A percentile compares a stretch with the other conserved stretches of the same genome.
phyloP scores from a whole-genome alignment of 1,139 yeast genomes.

The Arxiozyma bovina region DNA sequence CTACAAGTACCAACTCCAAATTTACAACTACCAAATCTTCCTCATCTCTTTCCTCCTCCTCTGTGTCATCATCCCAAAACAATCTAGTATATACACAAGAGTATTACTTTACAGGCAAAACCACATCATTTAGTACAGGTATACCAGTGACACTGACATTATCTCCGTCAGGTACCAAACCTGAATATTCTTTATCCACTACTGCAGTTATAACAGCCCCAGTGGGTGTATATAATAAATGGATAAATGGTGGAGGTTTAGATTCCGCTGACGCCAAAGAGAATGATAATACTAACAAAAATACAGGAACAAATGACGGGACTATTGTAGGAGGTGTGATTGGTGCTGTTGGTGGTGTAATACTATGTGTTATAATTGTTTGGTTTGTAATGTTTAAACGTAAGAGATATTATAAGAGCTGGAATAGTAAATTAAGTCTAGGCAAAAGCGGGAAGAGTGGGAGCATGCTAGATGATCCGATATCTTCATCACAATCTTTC shows the following conservation, averaged over 20 bases:
- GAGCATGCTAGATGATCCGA: not conserved
- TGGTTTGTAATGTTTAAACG: slow-evolving; percentile 13
- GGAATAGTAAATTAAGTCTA: not conserved
- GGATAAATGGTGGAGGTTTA: slow-evolving; percentile 15
- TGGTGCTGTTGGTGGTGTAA: slow-evolving; percentile 23
- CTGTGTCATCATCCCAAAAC: not conserved
- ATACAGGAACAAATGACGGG: slow-evolving; percentile 19
- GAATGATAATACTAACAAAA: not conserved
- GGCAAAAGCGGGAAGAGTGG: not conserved
- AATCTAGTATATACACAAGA: slow-evolving; percentile 33
- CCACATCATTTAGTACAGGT: slow-evolving; percentile 35
- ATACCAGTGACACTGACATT: slow-evolving; percentile 30
- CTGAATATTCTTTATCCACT: slow-evolving; percentile 14
- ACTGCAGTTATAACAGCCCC: slow-evolving; percentile 33
- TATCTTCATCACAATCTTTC: slow-evolving; percentile 8
- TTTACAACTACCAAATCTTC: not conserved
- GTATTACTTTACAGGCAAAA: slow-evolving; percentile 35
- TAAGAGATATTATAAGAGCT: slow-evolving; percentile 7
- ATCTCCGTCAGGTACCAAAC: slow-evolving; percentile 4
- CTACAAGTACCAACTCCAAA: not conserved
- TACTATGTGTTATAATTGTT: slow-evolving; percentile 12
- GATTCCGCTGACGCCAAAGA: slow-evolving; percentile 5
- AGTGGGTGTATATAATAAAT: slow-evolving; percentile 22
- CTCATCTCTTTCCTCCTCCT: not conserved
- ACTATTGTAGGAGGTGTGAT: slow-evolving; percentile 26